Percentiles rank a stretch among this genome's conserved stretches.
Conservation (phyloP, 2,329 filamentous ascomycete genomes). For the Lecanosticta acicola region DNA sequence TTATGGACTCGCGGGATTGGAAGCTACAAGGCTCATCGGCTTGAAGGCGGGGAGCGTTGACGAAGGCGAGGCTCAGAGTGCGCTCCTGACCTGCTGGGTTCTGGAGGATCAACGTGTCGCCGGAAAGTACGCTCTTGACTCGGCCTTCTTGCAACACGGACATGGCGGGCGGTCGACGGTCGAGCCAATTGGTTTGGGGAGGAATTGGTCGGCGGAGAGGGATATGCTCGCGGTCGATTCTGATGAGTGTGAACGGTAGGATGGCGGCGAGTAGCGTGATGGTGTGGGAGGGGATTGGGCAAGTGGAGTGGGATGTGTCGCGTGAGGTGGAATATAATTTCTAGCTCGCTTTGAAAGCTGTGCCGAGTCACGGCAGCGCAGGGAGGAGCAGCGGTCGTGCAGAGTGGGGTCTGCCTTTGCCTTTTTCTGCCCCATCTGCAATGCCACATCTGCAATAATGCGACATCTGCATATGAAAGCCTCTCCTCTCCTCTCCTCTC, state of each 20-base stretch:
- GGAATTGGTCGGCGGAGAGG: background rate
- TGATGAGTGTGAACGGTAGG: background rate
- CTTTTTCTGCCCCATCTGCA: background rate
- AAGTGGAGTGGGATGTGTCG: too few species aligned
- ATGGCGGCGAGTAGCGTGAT: background rate
- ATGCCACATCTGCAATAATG: too few species aligned
- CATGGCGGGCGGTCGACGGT: constrained; percentile 16
- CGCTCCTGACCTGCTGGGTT: constrained; percentile 80
- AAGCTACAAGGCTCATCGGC: constrained; percentile 68
- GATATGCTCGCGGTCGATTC: background rate
- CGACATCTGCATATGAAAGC: background rate
- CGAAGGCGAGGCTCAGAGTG: constrained; percentile 83
- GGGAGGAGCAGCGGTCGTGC: too few species aligned
- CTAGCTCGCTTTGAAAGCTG: too few species aligned
- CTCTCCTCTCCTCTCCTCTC: too few species aligned
- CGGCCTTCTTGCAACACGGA: constrained; percentile 55
- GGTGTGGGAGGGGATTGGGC: background rate
- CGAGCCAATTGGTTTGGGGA: background rate
- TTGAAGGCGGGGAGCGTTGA: constrained; percentile 67
- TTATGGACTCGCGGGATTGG: constrained; percentile 87
- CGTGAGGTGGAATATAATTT: too few species aligned
- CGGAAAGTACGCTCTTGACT: constrained; percentile 91
- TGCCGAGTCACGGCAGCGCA: too few species aligned
- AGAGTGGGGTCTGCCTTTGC: background rate
- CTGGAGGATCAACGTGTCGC: constrained; percentile 81